Base-by-base conservation (phyloP, 192 early-diverging fungal species). In the Paraglomus brasilianum region DNA sequence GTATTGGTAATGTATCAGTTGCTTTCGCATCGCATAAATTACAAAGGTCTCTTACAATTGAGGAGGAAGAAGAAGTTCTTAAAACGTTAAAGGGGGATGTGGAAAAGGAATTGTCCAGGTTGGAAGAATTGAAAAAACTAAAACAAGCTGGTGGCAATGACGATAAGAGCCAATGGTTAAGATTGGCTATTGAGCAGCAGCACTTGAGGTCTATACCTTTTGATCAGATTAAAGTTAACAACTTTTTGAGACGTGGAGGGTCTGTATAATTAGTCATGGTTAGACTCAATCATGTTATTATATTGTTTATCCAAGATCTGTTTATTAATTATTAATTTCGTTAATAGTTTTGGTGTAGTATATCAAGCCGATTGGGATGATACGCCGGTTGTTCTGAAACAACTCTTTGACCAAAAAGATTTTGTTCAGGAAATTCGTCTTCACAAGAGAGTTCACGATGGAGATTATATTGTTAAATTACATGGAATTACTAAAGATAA, bases 401-500 rank as follows among this genome's bases (percentile, higher is more conserved):
- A 56, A 4, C 21, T 56, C 1, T 56, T 56, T 22, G 21, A 56
- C 36, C 53, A 56, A 56, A 56, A 17, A 24, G 53, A 56, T 6
- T 56, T 56, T 22, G 21, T 56, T 10, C 3, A 56, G 9, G 53
- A 56, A 6, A 56, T 56, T 6, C 53, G 53, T 56, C 53, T 78
- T 69, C 77, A 78, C 48, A 78, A 78, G 65, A 72, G 71, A 52
- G 77, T 78, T 24, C 77, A 78, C 46, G 77, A 78, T 60, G 74
- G 72, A 1, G 74, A 78, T 62, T 78, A 78, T 71, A 78, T 78
- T 24, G 77, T 78, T 24, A 78, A 78, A 65, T 78, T 78, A 49
- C 74, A 74, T 36, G 77, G 77, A 39, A 78, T 78, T 66, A 78
- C 77, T 3, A 74, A 72, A 67, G 77, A 78, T 58, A 78, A 69